A percentile compares a stretch with the other conserved stretches of the same genome.
Conservation (phyloP, 2,329 filamentous ascomycete genomes). For the Verticillium isaacii region DNA sequence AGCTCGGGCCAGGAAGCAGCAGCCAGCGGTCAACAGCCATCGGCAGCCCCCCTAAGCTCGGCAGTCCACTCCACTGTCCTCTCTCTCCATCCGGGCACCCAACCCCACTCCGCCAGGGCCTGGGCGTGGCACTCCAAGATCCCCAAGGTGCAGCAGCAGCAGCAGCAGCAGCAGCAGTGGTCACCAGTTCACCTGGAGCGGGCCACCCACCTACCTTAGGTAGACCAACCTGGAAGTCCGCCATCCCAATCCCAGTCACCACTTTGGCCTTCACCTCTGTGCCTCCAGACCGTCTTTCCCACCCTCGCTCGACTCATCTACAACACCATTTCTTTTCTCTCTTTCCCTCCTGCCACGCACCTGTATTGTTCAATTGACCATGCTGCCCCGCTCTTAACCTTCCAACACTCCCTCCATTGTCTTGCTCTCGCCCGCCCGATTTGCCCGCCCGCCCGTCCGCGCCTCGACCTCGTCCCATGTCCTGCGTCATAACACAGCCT, state of each 20-base stretch:
- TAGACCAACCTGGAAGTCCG: not conserved
- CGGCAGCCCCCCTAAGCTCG: not conserved
- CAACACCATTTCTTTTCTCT: not conserved
- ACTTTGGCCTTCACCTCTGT: not conserved
- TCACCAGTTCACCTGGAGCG: not conserved
- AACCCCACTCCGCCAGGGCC: not conserved
- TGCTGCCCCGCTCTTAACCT: not conserved
- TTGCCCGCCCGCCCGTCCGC: not conserved
- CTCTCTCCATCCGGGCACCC: not conserved
- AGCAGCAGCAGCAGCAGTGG: not conserved
- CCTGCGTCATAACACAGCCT: conserved; percentile 15
- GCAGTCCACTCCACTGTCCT: not conserved
- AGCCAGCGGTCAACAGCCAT: not conserved
- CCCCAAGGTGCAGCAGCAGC: not conserved
- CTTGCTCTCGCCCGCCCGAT: not conserved
- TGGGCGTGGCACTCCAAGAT: not conserved
- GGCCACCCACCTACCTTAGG: not conserved
- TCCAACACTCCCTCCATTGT: conserved; percentile 1
- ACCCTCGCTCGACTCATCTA: not conserved
- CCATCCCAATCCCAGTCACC: too few species aligned
- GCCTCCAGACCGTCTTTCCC: not conserved
- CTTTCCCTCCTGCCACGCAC: conserved; percentile 17
- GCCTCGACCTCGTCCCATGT: conserved; percentile 10
- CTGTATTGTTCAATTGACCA: conserved; percentile 10
- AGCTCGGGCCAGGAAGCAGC: not conserved